These are phyloP conservation scores for Sanghuangporus sanghuang DNA, from an alignment of 1,284 basidiomycete genomes.

Conservation along the genomic window DNA sequence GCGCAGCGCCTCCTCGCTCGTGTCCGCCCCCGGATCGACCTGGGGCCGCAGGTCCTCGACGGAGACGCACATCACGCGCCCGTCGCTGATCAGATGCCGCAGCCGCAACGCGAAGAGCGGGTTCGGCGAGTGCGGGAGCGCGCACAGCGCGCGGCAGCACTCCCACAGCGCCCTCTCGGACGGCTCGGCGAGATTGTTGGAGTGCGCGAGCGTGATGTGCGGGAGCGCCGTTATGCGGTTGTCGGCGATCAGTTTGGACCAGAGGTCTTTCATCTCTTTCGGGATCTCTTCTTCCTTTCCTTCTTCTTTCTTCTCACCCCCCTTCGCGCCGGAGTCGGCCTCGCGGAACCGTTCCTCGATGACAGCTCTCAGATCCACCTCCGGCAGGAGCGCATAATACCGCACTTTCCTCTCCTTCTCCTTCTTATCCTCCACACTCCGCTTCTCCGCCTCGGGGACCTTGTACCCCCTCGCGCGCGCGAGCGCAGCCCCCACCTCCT, in stretches of 20 bases:
- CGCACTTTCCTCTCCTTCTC: conserved; percentile 29
- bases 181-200: conserved; percentile 42
- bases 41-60: conserved; percentile 51
- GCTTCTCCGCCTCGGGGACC: conserved; percentile 22
- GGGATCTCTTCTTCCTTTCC: conserved; percentile 22
- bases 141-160: conserved; percentile 47
- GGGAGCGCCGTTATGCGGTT: conserved; percentile 58
- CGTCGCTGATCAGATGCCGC: conserved; percentile 70
- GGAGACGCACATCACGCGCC: conserved; percentile 73
- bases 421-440: conserved; percentile 31
- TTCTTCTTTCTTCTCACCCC: too few species aligned
- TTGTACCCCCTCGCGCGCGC: conserved; percentile 47
- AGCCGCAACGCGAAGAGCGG: conserved; percentile 56
- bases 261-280: conserved; percentile 38
- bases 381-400: conserved; percentile 78
- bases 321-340: too few species aligned
- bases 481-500: conserved; percentile 58
- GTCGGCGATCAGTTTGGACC: conserved; percentile 40
- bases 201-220: conserved; percentile 87
- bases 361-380: conserved; percentile 54
- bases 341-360: conserved; percentile 36
- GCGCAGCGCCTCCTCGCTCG: conserved; percentile 36
- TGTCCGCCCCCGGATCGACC: conserved; percentile 27
- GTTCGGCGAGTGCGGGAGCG: conserved; percentile 35
- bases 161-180: conserved; percentile 58